Evolutionary conservation across 2,329 filamentous ascomycete genomes (phyloP).

Genomic region (Fusarium chlamydosporum): DNA sequence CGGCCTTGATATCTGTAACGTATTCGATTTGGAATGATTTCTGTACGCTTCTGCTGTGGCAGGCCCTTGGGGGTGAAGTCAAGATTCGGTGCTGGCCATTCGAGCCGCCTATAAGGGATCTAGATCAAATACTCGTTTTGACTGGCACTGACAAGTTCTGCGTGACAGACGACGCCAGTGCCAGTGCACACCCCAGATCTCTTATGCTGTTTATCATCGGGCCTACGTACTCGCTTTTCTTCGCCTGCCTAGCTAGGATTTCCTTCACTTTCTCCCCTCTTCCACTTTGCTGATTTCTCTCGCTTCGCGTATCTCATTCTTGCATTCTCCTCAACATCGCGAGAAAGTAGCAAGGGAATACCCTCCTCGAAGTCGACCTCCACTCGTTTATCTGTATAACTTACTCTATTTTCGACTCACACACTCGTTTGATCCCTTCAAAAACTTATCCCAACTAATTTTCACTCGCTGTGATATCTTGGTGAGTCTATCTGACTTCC

Average conservation of each 20-base stretch:
- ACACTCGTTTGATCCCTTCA: slow-evolving; percentile 18
- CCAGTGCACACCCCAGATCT: slow-evolving; percentile 34
- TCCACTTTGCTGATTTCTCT: slow-evolving; percentile 16
- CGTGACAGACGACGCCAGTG: slow-evolving; percentile 45
- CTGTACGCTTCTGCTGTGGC: slow-evolving; percentile 42
- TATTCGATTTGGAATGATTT: slow-evolving; percentile 29
- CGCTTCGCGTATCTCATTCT: slow-evolving; percentile 12
- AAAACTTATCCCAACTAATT: slow-evolving; percentile 7
- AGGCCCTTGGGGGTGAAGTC: slow-evolving; percentile 27
- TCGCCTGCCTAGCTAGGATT: slow-evolving; percentile 9
- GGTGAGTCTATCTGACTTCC: slow-evolving; percentile 8
- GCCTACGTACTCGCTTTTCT: slow-evolving; percentile 14
- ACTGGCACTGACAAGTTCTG: slow-evolving; percentile 35
- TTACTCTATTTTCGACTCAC: slow-evolving; percentile 10
- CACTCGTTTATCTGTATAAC: slow-evolving; percentile 33
- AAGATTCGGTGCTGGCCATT: slow-evolving; percentile 3
- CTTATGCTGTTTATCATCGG: slow-evolving; percentile 25
- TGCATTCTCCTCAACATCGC: slow-evolving; percentile 18
- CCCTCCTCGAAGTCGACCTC: slow-evolving; percentile 1
- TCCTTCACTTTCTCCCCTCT: slow-evolving; percentile 14
- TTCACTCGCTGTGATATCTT: neutral
- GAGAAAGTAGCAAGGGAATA: slow-evolving; percentile 18
- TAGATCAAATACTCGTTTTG: slow-evolving; percentile 25
- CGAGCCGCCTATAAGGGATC: slow-evolving; percentile 31
- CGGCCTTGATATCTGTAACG: slow-evolving; percentile 22